Conservation (phyloP, 1,284 basidiomycete genomes). For the Moesziomyces globuligerus region DNA sequence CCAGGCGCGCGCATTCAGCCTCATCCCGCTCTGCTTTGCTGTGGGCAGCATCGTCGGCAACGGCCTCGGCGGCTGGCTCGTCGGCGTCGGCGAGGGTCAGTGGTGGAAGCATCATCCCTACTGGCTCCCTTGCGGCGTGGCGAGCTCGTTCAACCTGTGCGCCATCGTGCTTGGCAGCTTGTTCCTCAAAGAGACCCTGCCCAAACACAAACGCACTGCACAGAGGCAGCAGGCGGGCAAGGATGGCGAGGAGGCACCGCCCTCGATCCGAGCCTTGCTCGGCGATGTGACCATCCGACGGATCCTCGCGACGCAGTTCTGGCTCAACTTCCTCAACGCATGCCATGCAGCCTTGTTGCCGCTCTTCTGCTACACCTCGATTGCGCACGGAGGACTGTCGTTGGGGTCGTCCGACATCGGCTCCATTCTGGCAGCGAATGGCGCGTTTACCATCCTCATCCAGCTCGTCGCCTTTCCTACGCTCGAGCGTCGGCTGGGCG, state of each 20-base stretch:
- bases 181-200: conserved; percentile 67
- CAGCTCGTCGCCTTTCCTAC: conserved; percentile 49
- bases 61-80: conserved; percentile 61
- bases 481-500: conserved; percentile 41
- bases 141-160: conserved; percentile 59
- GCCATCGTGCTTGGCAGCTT: conserved; percentile 62
- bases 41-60: conserved; percentile 49
- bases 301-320: conserved; percentile 54
- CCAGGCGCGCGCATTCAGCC: conserved; percentile 52
- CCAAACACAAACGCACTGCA: conserved; percentile 6
- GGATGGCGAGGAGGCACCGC: conserved; percentile 6
- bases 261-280: conserved; percentile 27
- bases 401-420: conserved; percentile 47
- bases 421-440: conserved; percentile 46
- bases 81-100: conserved; percentile 29
- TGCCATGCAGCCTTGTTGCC: conserved; percentile 52
- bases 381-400: conserved; percentile 45
- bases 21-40: conserved; percentile 56
- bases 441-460: conserved; percentile 43
- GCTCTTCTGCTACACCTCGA: conserved; percentile 47
- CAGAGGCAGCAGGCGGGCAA: neutral
- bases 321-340: conserved; percentile 53
- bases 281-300: conserved; percentile 11
- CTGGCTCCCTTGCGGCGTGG: conserved; percentile 67
- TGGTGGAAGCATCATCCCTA: conserved; percentile 64